Evolutionary conservation across 192 early-diverging fungal genomes (phyloP), one percentile per base, ranked within the genome.

Genomic region (Backusella tarrabulga): DNA sequence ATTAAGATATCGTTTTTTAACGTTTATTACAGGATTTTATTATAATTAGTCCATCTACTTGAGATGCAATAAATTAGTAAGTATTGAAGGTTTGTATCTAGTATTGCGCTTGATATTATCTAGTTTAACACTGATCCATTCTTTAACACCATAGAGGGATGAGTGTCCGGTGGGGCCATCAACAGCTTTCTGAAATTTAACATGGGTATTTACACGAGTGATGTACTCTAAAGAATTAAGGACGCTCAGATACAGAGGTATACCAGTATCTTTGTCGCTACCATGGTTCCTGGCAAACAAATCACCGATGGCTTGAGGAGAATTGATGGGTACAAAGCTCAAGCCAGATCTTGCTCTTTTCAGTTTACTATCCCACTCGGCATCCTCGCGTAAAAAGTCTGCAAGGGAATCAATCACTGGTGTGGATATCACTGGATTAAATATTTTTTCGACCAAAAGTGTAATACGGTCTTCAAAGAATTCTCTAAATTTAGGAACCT

Each of bases 101-200:
- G 74, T 66, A 8, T 52, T 32, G 3, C 41, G 34, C n/a, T 38
- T 12, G 35, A 70, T 41, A 34, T 73, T 71, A 19, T 29, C 72
- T 4, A 44, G 8, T 50, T 80, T 80, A 14, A 67, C 70, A 32
- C 34, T 21, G 14, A 80, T 63, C 79, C 79, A 82, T 34, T 78
- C 54, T 36, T 82, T 82, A 42, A 82, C 7, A 32, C 63, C 77
- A 34, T 72, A 76, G n/a, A 82, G 71, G 11, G 80, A 76, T 12
- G n/a, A 34, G 50, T 76, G 56, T 7, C 36, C 34, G 9, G 77
- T 82, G 2, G 52, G 68, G 4, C 80, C 80, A 32, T 82, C 54
- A 7, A 82, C 34, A 4, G 76, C 72, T 0, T 19, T 36, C 4
- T 78, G 40, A 35, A 76, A 44, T 21, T 56, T n/a, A 12, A 82